phyloP scores from a whole-genome alignment of 2,329 filamentous ascomycete species.

The Nigrospora sphaerica region DNA sequence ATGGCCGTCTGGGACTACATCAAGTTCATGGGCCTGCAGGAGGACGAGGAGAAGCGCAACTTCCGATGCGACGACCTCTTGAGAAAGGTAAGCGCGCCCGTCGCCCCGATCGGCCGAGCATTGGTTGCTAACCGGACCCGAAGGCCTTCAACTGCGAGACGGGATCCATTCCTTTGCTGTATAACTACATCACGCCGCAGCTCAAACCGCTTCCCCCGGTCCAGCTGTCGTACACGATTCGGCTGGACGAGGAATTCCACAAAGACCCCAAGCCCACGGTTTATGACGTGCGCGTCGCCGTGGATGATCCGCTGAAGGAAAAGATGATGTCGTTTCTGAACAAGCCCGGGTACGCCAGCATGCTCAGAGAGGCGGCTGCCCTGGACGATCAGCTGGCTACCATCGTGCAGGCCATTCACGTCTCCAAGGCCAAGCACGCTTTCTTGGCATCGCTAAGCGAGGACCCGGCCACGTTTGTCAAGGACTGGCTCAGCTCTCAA shows the following conservation, averaged over 20 bases:
- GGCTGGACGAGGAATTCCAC: slow-evolving; percentile 80
- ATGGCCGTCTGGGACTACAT: slow-evolving; percentile 97
- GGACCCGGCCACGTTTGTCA: slow-evolving; percentile 79
- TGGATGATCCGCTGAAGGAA: slow-evolving; percentile 74
- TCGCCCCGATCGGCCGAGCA: neutral
- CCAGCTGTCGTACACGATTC: slow-evolving; percentile 84
- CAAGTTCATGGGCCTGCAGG: slow-evolving; percentile 74
- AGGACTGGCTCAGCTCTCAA: slow-evolving; percentile 84
- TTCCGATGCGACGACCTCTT: slow-evolving; percentile 85
- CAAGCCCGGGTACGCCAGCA: slow-evolving; percentile 62
- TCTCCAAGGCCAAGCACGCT: slow-evolving; percentile 82
- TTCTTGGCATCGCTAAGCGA: slow-evolving; percentile 75
- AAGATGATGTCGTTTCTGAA: slow-evolving; percentile 59
- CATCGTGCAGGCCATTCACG: slow-evolving; percentile 72
- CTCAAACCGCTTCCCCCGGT: slow-evolving; percentile 74
- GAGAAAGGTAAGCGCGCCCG: slow-evolving; percentile 53
- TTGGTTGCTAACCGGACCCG: slow-evolving; percentile 14
- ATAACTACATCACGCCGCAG: slow-evolving; percentile 72
- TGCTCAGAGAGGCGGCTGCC: slow-evolving; percentile 66
- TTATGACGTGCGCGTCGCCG: slow-evolving; percentile 80
- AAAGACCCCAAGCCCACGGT: slow-evolving; percentile 69
- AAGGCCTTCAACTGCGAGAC: slow-evolving; percentile 66
- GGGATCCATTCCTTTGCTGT: slow-evolving; percentile 81
- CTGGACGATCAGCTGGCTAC: slow-evolving; percentile 83
- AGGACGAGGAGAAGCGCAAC: slow-evolving; percentile 89